Percentiles rank a stretch among this genome's conserved stretches.
Evolutionary conservation across 805 yeast species (phyloP).

Genomic region (Candida easanensis): DNA sequence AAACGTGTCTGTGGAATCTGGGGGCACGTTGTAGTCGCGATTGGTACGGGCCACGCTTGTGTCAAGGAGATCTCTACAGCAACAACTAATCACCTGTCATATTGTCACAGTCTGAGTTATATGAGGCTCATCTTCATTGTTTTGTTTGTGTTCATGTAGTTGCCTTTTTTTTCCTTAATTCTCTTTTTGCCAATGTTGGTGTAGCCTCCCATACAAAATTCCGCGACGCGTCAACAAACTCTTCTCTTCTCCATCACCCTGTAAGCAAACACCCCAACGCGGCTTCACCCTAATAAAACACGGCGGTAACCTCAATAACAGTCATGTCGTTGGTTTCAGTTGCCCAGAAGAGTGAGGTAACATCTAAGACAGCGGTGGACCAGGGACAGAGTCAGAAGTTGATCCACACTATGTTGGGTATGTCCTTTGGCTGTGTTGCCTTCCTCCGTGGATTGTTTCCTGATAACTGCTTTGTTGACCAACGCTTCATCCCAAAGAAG

Average conservation of each 20-base stretch:
- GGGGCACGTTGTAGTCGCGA: not conserved
- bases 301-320: not conserved
- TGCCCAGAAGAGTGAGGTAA: slow-evolving; percentile 3
- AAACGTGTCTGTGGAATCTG: not conserved
- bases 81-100: too few species aligned
- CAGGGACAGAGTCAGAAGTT: slow-evolving; percentile 43
- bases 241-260: not conserved
- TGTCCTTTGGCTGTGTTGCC: slow-evolving; percentile 57
- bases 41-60: too few species aligned
- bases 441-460: slow-evolving; percentile 56
- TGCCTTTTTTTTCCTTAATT: too few species aligned
- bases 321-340: slow-evolving; percentile 2
- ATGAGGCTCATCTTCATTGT: too few species aligned
- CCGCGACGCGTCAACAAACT: too few species aligned
- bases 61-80: too few species aligned
- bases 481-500: slow-evolving; percentile 39
- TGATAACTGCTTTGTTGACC: slow-evolving; percentile 51
- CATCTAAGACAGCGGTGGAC: slow-evolving; percentile 21
- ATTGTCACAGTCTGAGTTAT: too few species aligned
- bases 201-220: too few species aligned
- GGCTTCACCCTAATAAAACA: not conserved
- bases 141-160: too few species aligned
- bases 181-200: too few species aligned
- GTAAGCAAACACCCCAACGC: not conserved
- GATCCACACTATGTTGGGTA: slow-evolving; percentile 45